phyloP scores from a whole-genome alignment of 176 grass and related monocot genomes.

The Poa annua region DNA sequence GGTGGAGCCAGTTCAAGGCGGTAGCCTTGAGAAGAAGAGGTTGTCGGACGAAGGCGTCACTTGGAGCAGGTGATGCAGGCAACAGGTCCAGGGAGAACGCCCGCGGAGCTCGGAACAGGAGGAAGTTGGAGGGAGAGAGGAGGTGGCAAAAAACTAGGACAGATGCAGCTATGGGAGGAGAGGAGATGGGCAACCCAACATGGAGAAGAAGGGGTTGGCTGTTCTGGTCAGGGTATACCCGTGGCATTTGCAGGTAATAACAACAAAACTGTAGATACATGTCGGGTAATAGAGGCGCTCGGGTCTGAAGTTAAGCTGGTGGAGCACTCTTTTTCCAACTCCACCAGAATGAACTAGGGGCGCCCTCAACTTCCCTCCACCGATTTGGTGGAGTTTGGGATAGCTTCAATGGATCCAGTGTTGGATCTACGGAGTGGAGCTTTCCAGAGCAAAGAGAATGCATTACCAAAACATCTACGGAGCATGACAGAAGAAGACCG shows the following conservation, averaged over 20 bases:
- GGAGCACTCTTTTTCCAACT: not conserved
- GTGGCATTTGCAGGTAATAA: not conserved
- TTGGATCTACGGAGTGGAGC: not conserved
- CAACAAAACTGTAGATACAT: not conserved
- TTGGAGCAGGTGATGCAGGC: not conserved
- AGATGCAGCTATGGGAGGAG: not conserved
- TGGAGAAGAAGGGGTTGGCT: not conserved
- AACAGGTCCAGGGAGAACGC: not conserved
- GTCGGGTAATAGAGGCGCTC: not conserved
- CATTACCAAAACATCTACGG: conserved; percentile 19
- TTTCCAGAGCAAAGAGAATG: not conserved
- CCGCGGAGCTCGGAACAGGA: not conserved
- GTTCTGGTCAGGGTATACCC: not conserved
- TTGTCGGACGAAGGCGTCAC: not conserved
- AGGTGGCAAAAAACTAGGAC: not conserved
- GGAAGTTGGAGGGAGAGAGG: not conserved
- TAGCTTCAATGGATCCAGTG: not conserved
- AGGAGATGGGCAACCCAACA: not conserved
- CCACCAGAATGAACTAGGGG: not conserved
- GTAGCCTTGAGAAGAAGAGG: not conserved
- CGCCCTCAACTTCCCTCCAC: not conserved
- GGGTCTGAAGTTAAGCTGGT: not conserved
- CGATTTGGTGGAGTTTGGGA: not conserved
- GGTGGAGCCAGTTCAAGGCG: not conserved
- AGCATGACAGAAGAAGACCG: not conserved